Base-by-base conservation (phyloP, 2,329 filamentous ascomycete species). In the Penicillium sp. region DNA sequence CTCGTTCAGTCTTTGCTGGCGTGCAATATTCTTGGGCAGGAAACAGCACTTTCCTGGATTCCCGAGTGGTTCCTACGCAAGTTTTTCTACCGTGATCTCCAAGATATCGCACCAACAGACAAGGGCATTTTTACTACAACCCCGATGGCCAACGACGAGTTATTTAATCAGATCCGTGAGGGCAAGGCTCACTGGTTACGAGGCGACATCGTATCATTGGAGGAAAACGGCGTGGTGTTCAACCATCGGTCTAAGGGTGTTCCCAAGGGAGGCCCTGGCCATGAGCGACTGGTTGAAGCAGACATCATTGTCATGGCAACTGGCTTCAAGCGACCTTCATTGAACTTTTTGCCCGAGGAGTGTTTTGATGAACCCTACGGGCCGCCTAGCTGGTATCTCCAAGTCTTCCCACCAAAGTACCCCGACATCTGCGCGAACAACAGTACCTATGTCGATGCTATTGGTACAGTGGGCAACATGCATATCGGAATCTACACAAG, bases 401-500 rank as follows among this genome's bases (percentile, higher is more conserved):
- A 95, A 67, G 87, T 87, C 0, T 95, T 95, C 70, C 89, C 89
- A 4, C 87, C 89, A 0, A 69, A 75, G 3, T 85, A 91, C 57
- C 81, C 85, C 0, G 84, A 82, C 29, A 78, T 95, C 40, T 89
- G 85, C 55, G 85, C 84, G 55, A 91, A 89, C 71, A 95, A 95
- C 70, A 86, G 86, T 74, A 93, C 88, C 0, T 95, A 91, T 58
- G 75, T 90, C 48, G 83, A 86, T 46, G 88, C 84, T 3, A 91
- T 93, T 49, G 88, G 88, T 0, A 87, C 86, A 0, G 87, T 93
- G 1, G 87, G 89, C 0, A 91, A 93, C 67, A 92, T 87, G 79
- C 89, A 95, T 62, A 92, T 95, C 38, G 89, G 89, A 4, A 92
- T 95, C 61, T 95, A 93, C 72, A 95, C 88, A 0, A 79, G 89